A percentile compares a stretch with the other conserved stretches of the same genome.
phyloP scores from a whole-genome alignment of 768 basidiomycete genomes.

The Termitomyces sp. region DNA sequence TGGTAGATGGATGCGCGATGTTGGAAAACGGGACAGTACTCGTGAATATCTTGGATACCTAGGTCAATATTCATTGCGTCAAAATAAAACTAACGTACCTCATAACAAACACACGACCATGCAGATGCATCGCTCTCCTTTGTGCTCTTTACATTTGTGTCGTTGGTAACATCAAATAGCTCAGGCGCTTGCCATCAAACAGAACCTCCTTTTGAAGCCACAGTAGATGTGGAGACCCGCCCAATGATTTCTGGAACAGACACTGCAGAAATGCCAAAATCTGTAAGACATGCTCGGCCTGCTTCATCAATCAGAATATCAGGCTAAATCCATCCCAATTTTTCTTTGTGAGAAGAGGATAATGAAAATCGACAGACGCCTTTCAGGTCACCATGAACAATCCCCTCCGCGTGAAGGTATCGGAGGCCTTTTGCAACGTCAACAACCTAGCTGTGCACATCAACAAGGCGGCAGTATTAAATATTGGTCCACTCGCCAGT shows the following conservation, averaged over 20 bases:
- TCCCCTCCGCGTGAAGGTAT: neutral
- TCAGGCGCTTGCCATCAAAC: constrained; percentile 23
- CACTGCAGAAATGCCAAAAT: constrained; percentile 20
- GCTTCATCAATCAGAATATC: constrained; percentile 18
- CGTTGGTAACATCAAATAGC: constrained; percentile 7
- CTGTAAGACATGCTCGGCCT: constrained; percentile 17
- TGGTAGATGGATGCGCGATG: constrained; percentile 9
- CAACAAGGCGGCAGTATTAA: neutral
- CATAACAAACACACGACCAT: constrained; percentile 21
- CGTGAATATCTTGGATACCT: constrained; percentile 16
- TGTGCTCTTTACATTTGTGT: constrained; percentile 2
- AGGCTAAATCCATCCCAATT: constrained; percentile 1
- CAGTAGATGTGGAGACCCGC: constrained; percentile 8
- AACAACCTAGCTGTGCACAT: neutral
- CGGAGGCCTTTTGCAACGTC: neutral
- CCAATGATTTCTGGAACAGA: constrained; percentile 13
- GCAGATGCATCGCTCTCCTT: constrained; percentile 22
- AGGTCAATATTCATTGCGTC: neutral
- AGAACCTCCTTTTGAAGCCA: constrained; percentile 12
- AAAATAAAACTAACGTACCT: constrained; percentile 11
- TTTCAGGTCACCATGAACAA: neutral
- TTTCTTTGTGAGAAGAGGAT: neutral
- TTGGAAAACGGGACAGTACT: constrained; percentile 15
- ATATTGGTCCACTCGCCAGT: constrained; percentile 19
- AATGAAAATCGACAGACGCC: neutral